A percentile compares a stretch with the other conserved stretches of the same genome.
Evolutionary conservation across 257 asterid genomes (phyloP).

Genomic region (Solanum etuberosum): DNA sequence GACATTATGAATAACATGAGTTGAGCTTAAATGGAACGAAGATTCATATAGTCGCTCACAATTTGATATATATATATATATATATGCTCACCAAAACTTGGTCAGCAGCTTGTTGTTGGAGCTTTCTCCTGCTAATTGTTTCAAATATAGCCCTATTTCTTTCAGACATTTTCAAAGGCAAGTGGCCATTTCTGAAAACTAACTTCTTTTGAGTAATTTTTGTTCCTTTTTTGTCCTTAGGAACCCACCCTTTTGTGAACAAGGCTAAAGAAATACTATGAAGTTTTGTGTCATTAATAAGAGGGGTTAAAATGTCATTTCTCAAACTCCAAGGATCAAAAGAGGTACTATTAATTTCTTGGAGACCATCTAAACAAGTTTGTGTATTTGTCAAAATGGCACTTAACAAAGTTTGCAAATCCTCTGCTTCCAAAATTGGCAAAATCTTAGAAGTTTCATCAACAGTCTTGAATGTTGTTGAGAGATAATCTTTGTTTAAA

Average conservation of each 20-base stretch:
- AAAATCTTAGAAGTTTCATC: background rate
- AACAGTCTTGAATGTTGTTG: background rate
- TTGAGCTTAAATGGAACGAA: background rate
- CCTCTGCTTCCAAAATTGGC: background rate
- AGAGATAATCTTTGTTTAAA: slow-evolving; percentile 1
- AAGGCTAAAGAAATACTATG: slow-evolving; percentile 19
- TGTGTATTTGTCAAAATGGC: slow-evolving; percentile 17
- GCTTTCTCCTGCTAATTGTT: background rate
- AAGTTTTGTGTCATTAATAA: background rate
- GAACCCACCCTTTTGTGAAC: slow-evolving; percentile 14
- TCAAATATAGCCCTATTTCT: background rate
- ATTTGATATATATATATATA: background rate
- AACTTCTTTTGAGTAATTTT: background rate
- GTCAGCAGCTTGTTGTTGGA: background rate
- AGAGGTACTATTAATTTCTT: background rate
- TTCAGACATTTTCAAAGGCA: background rate
- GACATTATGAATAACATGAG: no score
- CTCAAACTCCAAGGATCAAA: background rate
- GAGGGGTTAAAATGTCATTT: background rate
- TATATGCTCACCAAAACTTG: background rate
- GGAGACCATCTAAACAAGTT: slow-evolving; percentile 19
- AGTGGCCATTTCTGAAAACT: background rate
- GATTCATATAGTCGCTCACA: background rate
- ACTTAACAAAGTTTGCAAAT: slow-evolving; percentile 9
- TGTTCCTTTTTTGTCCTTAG: background rate